Base-by-base conservation (phyloP, 2,329 filamentous ascomycete species). In the Claviceps purpurea region DNA sequence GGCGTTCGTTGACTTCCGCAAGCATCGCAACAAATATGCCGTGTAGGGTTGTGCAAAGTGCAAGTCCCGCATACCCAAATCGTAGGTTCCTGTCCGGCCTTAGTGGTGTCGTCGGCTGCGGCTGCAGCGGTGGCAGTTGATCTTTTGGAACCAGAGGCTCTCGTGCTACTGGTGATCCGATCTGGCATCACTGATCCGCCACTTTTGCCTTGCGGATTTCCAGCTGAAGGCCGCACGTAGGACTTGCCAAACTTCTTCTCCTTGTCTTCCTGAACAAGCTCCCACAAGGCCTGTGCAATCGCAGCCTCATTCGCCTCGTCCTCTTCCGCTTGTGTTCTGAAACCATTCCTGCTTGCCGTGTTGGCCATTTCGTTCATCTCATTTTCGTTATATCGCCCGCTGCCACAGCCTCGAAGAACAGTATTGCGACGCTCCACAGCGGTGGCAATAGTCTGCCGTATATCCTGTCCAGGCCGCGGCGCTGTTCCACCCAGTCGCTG, bases 291-390 rank as follows among this genome's bases (percentile, higher is more conserved):
- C 61, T 90, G 82, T 50, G 89, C 82, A 55, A 95, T 95, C 5
- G 90, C 90, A 24, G 79, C 76, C 52, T 95, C 88, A 60, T 95
- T 94, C 3, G 89, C 90, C 59, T 89, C 84, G 52, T 95, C 89
- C 64, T 94, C 87, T 58, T 94, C 88, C 0, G 88, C 89, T 61
- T 87, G 79, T 0, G 89, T 96, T 55, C 77, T 79, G 70, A 94
- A 91, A 0, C 89, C 87, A 57, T 85, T 85, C 52, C 73, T 74
- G 5, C 80, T 81, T 40, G 84, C 85, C 54, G 71, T 71, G 50
- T 87, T 78, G 16, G 73, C 74, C 40, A 87, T 77, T 47, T 82
- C 76, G 3, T 76, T 75, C 20, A 90, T 79, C 61, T 84, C 78
- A n/a, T 74, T 70, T 46, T 83, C 82, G 55, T 81, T 78, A 47